Evolutionary conservation across 768 basidiomycete species (phyloP), one percentile per base, ranked within the genome.

Genomic region (Rhodotorula babjevae): DNA sequence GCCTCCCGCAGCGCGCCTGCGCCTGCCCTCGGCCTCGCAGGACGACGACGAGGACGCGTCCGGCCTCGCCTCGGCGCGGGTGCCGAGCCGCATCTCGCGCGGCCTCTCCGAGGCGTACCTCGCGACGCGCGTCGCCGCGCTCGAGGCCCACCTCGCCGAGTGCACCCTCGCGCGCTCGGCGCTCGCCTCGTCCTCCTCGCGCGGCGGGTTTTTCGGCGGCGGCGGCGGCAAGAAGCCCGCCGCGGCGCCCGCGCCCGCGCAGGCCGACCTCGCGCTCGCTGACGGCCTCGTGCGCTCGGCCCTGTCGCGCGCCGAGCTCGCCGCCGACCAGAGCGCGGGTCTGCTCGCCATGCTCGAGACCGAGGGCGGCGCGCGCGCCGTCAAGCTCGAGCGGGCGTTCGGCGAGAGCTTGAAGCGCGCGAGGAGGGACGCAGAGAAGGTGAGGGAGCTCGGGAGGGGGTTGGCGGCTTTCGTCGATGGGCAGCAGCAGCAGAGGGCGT

Each of bases 91-190:
- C 27, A 12, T 55, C 31, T 56, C 58, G 31, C 52, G 31, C n/a
- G 15, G 61, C 1, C 67, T 71, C 29, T 42, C 61, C 2, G 31
- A 58, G 11, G 33, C 66, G 25, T 69, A 47, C 56, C 23, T 59
- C 64, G 21, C 52, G 55, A 72, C 74, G 25, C 67, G 74, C 40
- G 49, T 36, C 49, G 56, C 74, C 4, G 58, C 65, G 23, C 46
- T 72, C 61, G 19, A 63, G 47, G 50, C 74, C 9, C 74, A 75
- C 65, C 64, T 69, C 52, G 53, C 74, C n/a, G 74, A 75, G 40
- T 66, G 65, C 61, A 15, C 40, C 1, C 67, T 75, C 65, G 70
- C 71, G 10, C 66, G 55, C 53, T 57, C 65, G 47, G 18, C 25
- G 25, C 62, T 42, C 59, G 16, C 33, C 6, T 27, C 3, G 8